Conservation (phyloP, 805 yeast genomes). For the Zygoascus flipseniorum region DNA sequence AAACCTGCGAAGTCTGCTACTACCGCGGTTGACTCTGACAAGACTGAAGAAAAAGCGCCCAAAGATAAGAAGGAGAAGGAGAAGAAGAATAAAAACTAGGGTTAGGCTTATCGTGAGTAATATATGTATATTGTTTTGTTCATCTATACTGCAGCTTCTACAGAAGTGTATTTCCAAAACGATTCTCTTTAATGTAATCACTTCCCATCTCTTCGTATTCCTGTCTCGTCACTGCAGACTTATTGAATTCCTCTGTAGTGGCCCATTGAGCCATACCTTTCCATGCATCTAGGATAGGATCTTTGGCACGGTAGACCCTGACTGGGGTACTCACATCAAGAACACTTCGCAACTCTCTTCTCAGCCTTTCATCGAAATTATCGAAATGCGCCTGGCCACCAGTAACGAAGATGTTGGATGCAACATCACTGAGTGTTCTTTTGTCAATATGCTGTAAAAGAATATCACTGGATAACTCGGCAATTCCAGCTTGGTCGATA, state of each 20-base stretch:
- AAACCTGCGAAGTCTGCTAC: not conserved
- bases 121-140: not conserved
- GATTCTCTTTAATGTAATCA: constrained; percentile 82
- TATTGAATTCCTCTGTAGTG: constrained; percentile 35
- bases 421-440: constrained; percentile 28
- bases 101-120: not conserved
- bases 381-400: constrained; percentile 74
- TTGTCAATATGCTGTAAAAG: constrained; percentile 38
- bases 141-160: not conserved
- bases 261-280: constrained; percentile 87
- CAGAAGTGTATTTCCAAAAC: constrained; percentile 48
- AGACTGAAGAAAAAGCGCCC: not conserved
- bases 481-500: constrained; percentile 89
- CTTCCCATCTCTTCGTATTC: constrained; percentile 87
- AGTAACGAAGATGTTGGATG: constrained; percentile 63
- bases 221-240: constrained; percentile 48
- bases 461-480: constrained; percentile 65
- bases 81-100: not conserved
- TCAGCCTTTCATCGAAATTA: constrained; percentile 61
- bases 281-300: constrained; percentile 83
- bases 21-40: not conserved
- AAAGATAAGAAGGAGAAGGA: not conserved
- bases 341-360: constrained; percentile 56
- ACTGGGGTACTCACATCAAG: constrained; percentile 63
- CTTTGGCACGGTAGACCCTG: constrained; percentile 50